Evolutionary conservation across 1,284 basidiomycete genomes (phyloP).

Genomic region (Microbotryomycetes sp.): DNA sequence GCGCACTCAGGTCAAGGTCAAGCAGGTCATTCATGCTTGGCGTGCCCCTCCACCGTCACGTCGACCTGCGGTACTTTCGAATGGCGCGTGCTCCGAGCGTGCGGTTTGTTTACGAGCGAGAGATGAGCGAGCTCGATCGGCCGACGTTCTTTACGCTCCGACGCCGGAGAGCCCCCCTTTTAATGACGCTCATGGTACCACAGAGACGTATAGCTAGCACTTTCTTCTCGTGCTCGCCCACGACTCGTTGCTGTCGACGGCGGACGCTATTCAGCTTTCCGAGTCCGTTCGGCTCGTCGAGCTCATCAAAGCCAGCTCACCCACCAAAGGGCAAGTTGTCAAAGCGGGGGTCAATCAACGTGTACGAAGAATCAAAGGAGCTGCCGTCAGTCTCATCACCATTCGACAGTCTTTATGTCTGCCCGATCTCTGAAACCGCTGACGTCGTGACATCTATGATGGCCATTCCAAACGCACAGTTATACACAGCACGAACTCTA

Average conservation of each 20-base stretch:
- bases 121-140: not conserved
- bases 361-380: constrained; percentile 19
- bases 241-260: not conserved
- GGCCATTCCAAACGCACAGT: constrained; percentile 40
- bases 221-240: too few species aligned
- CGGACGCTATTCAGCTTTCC: constrained; percentile 25
- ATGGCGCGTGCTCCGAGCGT: not conserved
- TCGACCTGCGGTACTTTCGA: not conserved
- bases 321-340: constrained; percentile 12
- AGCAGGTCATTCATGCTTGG: constrained; percentile 47
- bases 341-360: constrained; percentile 4
- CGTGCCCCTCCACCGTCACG: not conserved
- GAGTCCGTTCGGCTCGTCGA: constrained; percentile 8
- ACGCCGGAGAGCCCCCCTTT: not conserved
- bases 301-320: not conserved
- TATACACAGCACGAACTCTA: constrained; percentile 73
- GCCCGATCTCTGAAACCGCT: too few species aligned
- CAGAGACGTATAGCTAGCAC: too few species aligned
- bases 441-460: not conserved
- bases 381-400: constrained; percentile 14
- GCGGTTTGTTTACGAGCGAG: not conserved
- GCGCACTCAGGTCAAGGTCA: constrained; percentile 43
- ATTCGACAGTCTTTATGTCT: too few species aligned
- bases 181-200: too few species aligned
- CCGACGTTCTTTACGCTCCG: not conserved